Evolutionary conservation across 129 eudicot genomes (phyloP).

Genomic region (Chrysanthemum makinoi): DNA sequence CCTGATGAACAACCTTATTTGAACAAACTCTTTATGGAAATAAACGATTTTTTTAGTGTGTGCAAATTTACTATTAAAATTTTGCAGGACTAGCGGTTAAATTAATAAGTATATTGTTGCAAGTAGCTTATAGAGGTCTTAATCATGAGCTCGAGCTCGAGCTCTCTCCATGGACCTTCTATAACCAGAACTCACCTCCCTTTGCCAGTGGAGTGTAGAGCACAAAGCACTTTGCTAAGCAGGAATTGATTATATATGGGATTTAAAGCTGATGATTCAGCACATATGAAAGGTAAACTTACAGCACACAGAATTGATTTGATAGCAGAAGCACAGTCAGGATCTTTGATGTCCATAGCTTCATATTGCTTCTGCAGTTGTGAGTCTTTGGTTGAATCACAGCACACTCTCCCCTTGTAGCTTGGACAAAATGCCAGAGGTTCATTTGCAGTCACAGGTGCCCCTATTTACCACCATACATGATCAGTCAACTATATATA

Average conservation of each 20-base stretch:
- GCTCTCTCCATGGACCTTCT: neutral
- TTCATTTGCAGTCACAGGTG: conserved; percentile 18
- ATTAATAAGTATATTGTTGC: no score
- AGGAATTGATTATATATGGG: neutral
- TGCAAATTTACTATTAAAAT: no score
- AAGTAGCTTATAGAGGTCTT: no score
- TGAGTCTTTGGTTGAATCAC: conserved; percentile 61
- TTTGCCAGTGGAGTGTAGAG: neutral
- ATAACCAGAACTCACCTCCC: neutral
- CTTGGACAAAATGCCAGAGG: conserved; percentile 56
- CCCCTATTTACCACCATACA: neutral
- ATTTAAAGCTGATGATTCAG: neutral
- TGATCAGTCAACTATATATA: neutral
- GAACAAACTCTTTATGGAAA: neutral
- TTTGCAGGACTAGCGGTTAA: no score
- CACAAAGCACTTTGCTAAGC: neutral
- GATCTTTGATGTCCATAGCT: conserved; percentile 69
- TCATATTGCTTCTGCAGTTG: conserved; percentile 57
- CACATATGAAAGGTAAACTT: conserved; percentile 27
- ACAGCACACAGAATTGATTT: conserved; percentile 89
- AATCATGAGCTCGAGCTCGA: no score
- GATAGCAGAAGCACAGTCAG: conserved; percentile 71
- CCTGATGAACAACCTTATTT: neutral
- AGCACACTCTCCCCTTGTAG: conserved; percentile 70
- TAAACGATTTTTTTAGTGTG: no score